These are phyloP conservation scores for Penicillium verhagenii DNA, from an alignment of 495 filamentous ascomycete genomes.

Conservation along the genomic window DNA sequence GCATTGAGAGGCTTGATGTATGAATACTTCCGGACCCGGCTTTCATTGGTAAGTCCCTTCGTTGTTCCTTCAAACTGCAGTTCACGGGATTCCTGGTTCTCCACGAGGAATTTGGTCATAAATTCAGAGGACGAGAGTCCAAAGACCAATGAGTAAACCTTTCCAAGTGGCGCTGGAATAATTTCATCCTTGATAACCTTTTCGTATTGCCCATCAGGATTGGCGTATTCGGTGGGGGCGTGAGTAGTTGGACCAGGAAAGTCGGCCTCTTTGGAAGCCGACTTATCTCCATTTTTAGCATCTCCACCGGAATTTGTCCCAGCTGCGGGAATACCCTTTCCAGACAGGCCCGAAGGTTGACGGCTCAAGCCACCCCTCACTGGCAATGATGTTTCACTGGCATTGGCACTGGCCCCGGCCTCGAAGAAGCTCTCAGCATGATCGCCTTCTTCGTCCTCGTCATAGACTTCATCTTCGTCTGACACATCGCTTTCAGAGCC, in stretches of 20 bases:
- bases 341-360: constrained; percentile 63
- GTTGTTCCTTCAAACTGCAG: constrained; percentile 79
- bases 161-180: constrained; percentile 85
- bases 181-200: constrained; percentile 81
- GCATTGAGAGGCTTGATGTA: constrained; percentile 90
- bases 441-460: constrained; percentile 68
- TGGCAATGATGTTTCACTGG: constrained; percentile 55
- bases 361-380: constrained; percentile 54
- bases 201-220: constrained; percentile 75
- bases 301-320: constrained; percentile 41
- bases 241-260: constrained; percentile 89
- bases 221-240: constrained; percentile 77
- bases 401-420: constrained; percentile 55
- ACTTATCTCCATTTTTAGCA: constrained; percentile 50
- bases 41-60: constrained; percentile 70
- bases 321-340: constrained; percentile 33
- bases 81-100: constrained; percentile 86
- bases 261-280: constrained; percentile 58
- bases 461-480: constrained; percentile 74
- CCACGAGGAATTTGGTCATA: constrained; percentile 79
- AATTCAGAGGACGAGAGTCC: constrained; percentile 74
- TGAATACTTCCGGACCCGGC: constrained; percentile 69
- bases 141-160: constrained; percentile 85
- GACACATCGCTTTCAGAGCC: constrained; percentile 54
- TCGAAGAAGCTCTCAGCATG: constrained; percentile 59